Evolutionary conservation across 805 yeast species (phyloP).

Genomic region (Wickerhamiella kazuoi): DNA sequence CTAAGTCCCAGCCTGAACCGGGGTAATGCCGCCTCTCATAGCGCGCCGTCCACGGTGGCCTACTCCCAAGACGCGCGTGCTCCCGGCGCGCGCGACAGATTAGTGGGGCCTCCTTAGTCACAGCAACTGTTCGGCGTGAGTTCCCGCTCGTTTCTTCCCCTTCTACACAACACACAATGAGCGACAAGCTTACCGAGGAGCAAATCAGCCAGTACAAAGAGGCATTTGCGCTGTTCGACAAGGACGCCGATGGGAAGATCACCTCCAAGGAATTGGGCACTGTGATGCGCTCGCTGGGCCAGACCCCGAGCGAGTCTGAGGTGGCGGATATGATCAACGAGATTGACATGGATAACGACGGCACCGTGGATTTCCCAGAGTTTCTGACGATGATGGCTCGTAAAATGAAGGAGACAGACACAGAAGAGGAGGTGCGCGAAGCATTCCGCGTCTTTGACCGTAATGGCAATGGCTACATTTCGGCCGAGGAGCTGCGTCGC

Average conservation of each 20-base stretch:
- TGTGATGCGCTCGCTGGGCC: slow-evolving; percentile 97
- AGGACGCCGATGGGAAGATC: slow-evolving; percentile 89
- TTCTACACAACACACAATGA: slow-evolving; percentile 26
- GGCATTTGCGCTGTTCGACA: slow-evolving; percentile 93
- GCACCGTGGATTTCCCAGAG: slow-evolving; percentile 67
- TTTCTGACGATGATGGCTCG: slow-evolving; percentile 75
- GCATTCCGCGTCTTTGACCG: slow-evolving; percentile 94
- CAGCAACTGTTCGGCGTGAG: no score
- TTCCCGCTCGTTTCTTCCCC: not conserved
- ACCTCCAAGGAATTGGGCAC: slow-evolving; percentile 92
- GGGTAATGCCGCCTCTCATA: no score
- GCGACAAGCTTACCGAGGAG: slow-evolving; percentile 81
- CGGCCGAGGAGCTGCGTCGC: slow-evolving; percentile 91
- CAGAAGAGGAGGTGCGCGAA: slow-evolving; percentile 92
- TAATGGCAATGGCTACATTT: slow-evolving; percentile 89
- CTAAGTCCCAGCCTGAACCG: no score
- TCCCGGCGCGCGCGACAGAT: no score
- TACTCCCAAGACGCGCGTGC: no score
- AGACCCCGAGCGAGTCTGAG: slow-evolving; percentile 91
- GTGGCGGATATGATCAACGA: slow-evolving; percentile 94
- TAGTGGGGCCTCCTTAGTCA: not conserved
- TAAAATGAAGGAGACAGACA: slow-evolving; percentile 90
- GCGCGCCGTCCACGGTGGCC: no score
- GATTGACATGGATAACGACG: slow-evolving; percentile 90
- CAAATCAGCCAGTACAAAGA: slow-evolving; percentile 95